Percentiles rank a stretch among this genome's conserved stretches.
Evolutionary conservation across 164 flowering plant species (phyloP).

Genomic region (Vitis rupestris): DNA sequence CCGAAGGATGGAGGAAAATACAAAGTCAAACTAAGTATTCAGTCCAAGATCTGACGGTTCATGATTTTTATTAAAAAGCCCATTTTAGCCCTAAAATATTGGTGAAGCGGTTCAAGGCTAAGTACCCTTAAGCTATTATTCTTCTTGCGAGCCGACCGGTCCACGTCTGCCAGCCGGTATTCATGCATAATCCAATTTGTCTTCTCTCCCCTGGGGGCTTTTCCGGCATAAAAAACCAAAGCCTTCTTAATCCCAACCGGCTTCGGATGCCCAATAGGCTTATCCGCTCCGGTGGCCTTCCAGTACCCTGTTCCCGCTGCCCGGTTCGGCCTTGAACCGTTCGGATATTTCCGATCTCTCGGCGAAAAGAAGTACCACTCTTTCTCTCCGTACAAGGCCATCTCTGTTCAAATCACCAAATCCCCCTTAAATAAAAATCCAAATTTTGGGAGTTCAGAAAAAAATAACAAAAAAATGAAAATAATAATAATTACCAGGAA

Average conservation of each 20-base stretch:
- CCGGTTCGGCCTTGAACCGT: slow-evolving; percentile 71
- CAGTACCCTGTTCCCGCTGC: slow-evolving; percentile 71
- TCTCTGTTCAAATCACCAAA: slow-evolving; percentile 18
- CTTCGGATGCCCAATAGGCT: slow-evolving; percentile 61
- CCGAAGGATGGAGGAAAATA: too few species aligned
- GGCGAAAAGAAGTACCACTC: slow-evolving; percentile 77
- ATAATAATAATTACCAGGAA: slow-evolving; percentile 39
- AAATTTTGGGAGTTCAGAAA: background rate
- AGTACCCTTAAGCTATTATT: slow-evolving; percentile 53
- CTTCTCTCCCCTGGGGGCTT: slow-evolving; percentile 62
- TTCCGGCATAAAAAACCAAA: slow-evolving; percentile 64
- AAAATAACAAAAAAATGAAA: background rate
- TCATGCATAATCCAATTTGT: slow-evolving; percentile 80
- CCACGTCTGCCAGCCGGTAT: slow-evolving; percentile 65
- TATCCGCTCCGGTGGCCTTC: slow-evolving; percentile 78
- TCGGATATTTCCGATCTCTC: slow-evolving; percentile 65
- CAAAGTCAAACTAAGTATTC: too few species aligned
- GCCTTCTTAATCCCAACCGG: slow-evolving; percentile 66
- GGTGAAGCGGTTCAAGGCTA: background rate
- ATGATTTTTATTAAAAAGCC: background rate
- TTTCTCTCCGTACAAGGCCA: slow-evolving; percentile 60
- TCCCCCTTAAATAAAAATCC: background rate
- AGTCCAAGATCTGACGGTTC: too few species aligned
- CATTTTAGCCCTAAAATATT: background rate
- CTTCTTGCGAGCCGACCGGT: slow-evolving; percentile 54